These are phyloP conservation scores for Artemisia princeps DNA, from an alignment of 140 eudicot genomes.

Conservation along the genomic window DNA sequence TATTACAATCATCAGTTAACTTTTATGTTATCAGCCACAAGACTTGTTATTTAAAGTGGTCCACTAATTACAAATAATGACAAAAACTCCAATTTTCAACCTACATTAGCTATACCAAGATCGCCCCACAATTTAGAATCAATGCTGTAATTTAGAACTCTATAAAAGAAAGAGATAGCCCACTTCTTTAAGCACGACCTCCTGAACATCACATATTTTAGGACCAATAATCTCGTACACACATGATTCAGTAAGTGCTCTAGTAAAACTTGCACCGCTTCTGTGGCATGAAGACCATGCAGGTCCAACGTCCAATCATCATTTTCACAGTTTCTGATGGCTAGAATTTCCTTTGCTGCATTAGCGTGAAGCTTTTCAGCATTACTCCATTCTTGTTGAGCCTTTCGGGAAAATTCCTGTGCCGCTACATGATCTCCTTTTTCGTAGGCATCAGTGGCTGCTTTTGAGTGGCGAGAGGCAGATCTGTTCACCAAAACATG, in stretches of 20 bases:
- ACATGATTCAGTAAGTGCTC: constrained; percentile 37
- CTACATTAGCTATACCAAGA: neutral
- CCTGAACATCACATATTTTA: neutral
- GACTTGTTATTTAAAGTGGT: neutral
- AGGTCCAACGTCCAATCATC: constrained; percentile 80
- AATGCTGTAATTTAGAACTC: neutral
- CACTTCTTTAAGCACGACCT: neutral
- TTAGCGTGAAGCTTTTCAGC: constrained; percentile 63
- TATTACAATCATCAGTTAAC: neutral
- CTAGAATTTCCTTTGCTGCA: constrained; percentile 72
- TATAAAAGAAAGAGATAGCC: neutral
- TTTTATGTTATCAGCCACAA: neutral
- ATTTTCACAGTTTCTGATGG: constrained; percentile 49
- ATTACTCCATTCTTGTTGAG: constrained; percentile 68
- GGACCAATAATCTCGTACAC: neutral
- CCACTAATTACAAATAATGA: neutral
- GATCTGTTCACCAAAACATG: constrained; percentile 43
- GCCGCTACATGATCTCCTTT: constrained; percentile 75
- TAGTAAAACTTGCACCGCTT: constrained; percentile 74
- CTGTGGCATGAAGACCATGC: constrained; percentile 90
- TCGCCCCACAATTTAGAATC: neutral
- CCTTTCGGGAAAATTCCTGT: constrained; percentile 50
- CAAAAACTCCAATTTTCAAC: neutral
- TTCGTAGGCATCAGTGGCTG: constrained; percentile 69
- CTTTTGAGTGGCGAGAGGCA: constrained; percentile 75